phyloP scores from a whole-genome alignment of 192 early-diverging fungal genomes.

The Irineochytrium annulatum region DNA sequence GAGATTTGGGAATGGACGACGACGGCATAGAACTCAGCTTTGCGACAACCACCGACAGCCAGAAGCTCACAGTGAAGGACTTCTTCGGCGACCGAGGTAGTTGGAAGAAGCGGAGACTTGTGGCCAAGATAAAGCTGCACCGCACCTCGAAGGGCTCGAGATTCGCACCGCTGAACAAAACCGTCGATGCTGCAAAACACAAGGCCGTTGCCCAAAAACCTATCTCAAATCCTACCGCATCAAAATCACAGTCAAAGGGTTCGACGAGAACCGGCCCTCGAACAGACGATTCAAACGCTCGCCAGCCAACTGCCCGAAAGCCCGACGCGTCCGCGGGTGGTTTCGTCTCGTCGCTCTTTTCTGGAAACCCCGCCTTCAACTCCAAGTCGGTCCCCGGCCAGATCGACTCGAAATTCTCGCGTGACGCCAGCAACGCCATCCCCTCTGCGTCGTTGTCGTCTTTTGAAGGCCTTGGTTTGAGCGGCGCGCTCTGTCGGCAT shows the following conservation, averaged over 20 bases:
- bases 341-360: constrained; percentile 77
- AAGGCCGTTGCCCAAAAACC: not conserved
- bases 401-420: constrained; percentile 15
- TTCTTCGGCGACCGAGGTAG: constrained; percentile 18
- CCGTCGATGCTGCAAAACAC: not conserved
- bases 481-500: constrained; percentile 63
- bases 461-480: constrained; percentile 77
- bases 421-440: constrained; percentile 28
- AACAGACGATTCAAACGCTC: not conserved
- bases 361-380: constrained; percentile 62
- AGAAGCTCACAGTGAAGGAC: not conserved
- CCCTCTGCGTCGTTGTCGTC: constrained; percentile 22
- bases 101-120: constrained; percentile 45
- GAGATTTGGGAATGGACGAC: constrained; percentile 69
- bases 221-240: not conserved
- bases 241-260: too few species aligned
- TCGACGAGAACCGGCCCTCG: too few species aligned
- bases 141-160: constrained; percentile 8
- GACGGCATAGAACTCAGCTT: constrained; percentile 71
- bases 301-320: not conserved
- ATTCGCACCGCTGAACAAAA: not conserved
- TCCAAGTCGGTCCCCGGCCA: not conserved
- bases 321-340: not conserved
- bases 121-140: constrained; percentile 33
- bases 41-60: constrained; percentile 20